Evolutionary conservation across 2,329 filamentous ascomycete species (phyloP).

Genomic region (Aspergillus texensis): DNA sequence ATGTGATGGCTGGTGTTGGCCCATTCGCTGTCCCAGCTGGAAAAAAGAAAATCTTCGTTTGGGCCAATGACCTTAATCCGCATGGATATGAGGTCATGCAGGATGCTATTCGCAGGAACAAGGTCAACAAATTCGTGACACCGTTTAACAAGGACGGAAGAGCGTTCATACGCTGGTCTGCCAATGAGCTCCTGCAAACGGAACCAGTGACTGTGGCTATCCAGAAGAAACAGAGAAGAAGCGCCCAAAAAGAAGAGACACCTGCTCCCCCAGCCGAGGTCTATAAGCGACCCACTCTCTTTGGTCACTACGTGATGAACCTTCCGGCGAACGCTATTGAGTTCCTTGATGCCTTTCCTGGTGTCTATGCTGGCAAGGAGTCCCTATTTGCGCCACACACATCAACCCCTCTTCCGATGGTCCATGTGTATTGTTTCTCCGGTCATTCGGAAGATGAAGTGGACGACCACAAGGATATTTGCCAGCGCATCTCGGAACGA

Average conservation of each 20-base stretch:
- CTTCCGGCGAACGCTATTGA: conserved; percentile 86
- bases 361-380: conserved; percentile 75
- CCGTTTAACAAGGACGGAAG: conserved; percentile 82
- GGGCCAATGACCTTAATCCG: conserved; percentile 96
- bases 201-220: conserved; percentile 58
- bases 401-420: conserved; percentile 67
- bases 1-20: conserved; percentile 96
- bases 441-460: conserved; percentile 76
- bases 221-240: conserved; percentile 31
- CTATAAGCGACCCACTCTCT: conserved; percentile 62
- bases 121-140: conserved; percentile 73
- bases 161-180: conserved; percentile 74
- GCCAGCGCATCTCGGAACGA: conserved; percentile 64
- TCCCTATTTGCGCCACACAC: conserved; percentile 65
- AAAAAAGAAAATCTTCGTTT: conserved; percentile 87
- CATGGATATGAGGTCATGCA: conserved; percentile 76
- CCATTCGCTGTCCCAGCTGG: conserved; percentile 92
- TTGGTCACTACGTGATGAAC: conserved; percentile 98
- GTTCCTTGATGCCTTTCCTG: conserved; percentile 77
- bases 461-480: conserved; percentile 62
- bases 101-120: conserved; percentile 74
- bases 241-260: conserved; percentile 33
- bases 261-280: conserved; percentile 26
- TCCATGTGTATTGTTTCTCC: conserved; percentile 95
- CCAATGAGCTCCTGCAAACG: conserved; percentile 54